Conservation (phyloP, 495 filamentous ascomycete genomes). For the Hypoxylon lienhwacheense region DNA sequence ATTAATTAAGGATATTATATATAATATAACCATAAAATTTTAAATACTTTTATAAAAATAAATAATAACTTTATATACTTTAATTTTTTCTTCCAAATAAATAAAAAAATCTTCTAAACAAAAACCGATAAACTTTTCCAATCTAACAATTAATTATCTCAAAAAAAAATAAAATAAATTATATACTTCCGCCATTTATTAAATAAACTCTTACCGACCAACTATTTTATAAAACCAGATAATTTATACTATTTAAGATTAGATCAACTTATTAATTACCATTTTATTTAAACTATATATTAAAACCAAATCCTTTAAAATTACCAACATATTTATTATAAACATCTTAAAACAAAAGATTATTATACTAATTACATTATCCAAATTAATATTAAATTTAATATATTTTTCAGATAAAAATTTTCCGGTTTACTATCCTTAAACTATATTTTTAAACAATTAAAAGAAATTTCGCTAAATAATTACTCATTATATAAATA, state of each 20-base stretch:
- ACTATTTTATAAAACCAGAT: not conserved
- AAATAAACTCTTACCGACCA: not conserved
- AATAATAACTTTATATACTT: not conserved
- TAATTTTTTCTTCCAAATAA: not conserved
- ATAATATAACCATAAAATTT: not conserved
- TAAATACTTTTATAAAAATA: not conserved
- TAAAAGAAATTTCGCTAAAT: not conserved
- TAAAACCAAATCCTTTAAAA: not conserved
- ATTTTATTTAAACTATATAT: not conserved
- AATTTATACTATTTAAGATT: not conserved
- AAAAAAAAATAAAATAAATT: not conserved
- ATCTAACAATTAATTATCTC: no score
- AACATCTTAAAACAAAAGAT: not conserved
- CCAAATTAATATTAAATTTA: not conserved
- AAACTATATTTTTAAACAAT: not conserved
- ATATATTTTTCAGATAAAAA: not conserved
- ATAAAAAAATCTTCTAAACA: not conserved
- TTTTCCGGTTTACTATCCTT: not conserved
- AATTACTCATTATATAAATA: not conserved
- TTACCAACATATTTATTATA: no score
- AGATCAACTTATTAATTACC: not conserved
- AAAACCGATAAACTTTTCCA: not conserved
- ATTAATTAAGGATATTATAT: no score
- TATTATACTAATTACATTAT: not conserved
- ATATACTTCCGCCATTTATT: not conserved